These are phyloP conservation scores for Capsella rubella DNA, from an alignment of 441 rosid genomes.

Conservation along the genomic window DNA sequence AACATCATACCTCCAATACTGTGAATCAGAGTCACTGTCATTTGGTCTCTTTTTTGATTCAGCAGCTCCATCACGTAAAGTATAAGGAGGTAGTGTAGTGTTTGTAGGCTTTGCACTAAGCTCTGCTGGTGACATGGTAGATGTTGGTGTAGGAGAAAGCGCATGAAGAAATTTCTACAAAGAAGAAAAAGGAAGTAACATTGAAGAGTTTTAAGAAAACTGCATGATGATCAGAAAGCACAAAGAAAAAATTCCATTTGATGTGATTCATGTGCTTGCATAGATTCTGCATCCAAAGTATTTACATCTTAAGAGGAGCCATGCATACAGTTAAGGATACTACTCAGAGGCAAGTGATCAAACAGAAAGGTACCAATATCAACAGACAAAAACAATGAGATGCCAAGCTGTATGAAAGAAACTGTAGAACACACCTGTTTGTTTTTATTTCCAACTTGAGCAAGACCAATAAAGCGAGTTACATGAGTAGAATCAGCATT, in stretches of 20 bases:
- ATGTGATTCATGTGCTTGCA: neutral
- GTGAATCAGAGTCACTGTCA: slow-evolving; percentile 64
- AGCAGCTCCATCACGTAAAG: slow-evolving; percentile 53
- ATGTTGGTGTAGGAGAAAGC: slow-evolving; percentile 82
- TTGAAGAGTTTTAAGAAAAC: neutral
- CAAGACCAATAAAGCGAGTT: slow-evolving; percentile 95
- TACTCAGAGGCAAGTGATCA: slow-evolving; percentile 8
- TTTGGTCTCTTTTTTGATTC: slow-evolving; percentile 62
- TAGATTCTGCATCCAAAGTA: neutral
- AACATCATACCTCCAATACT: slow-evolving; percentile 95
- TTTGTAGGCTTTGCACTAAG: slow-evolving; percentile 72
- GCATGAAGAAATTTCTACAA: slow-evolving; percentile 94
- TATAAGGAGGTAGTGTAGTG: slow-evolving; percentile 78
- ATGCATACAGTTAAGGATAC: neutral
- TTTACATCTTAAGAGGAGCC: slow-evolving; percentile 5
- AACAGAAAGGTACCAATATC: slow-evolving; percentile 11
- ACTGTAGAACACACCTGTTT: slow-evolving; percentile 67
- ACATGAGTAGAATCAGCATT: slow-evolving; percentile 75
- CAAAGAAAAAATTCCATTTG: neutral
- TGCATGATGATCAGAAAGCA: slow-evolving; percentile 5
- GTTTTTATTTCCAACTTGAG: slow-evolving; percentile 86
- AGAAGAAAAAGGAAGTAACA: slow-evolving; percentile 25
- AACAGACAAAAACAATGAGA: neutral
- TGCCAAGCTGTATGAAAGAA: slow-evolving; percentile 12
- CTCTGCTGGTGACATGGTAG: slow-evolving; percentile 82